phyloP scores from a whole-genome alignment of 2,329 filamentous ascomycete genomes.

The Phialocephala subalpina region DNA sequence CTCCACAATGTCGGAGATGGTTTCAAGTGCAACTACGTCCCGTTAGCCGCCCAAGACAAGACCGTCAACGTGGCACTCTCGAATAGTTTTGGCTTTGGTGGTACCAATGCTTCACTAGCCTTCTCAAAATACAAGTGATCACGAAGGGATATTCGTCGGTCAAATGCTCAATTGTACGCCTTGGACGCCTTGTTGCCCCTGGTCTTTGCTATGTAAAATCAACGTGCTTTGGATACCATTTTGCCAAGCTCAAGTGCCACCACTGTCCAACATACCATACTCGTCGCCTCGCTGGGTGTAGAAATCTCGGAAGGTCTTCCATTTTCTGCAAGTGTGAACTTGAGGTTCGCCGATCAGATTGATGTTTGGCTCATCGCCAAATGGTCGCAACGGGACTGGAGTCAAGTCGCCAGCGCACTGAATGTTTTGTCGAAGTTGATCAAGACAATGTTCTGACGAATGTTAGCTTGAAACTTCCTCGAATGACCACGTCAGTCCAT shows the following conservation, averaged over 20 bases:
- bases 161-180: neutral
- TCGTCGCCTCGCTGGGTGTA: conserved; percentile 30
- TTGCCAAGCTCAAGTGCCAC: conserved; percentile 10
- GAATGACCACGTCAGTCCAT: neutral
- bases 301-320: conserved; percentile 27
- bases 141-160: neutral
- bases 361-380: conserved; percentile 19
- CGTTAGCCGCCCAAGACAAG: conserved; percentile 73
- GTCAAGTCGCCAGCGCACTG: conserved; percentile 33
- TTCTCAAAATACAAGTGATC: conserved; percentile 56
- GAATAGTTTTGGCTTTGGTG: conserved; percentile 98
- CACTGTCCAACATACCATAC: conserved; percentile 20
- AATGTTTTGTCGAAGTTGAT: conserved; percentile 33
- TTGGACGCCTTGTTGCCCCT: neutral
- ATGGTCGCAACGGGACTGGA: conserved; percentile 24
- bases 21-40: conserved; percentile 87
- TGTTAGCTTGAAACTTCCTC: neutral
- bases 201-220: neutral
- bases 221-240: neutral
- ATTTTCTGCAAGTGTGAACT: conserved; percentile 32
- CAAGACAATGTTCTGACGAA: conserved; percentile 31
- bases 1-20: conserved; percentile 71
- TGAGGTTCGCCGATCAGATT: conserved; percentile 29
- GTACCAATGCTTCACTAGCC: conserved; percentile 90
- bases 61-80: conserved; percentile 79